Percentiles rank a stretch among this genome's conserved stretches.
These are phyloP conservation scores for Suillus fuscotomentosus DNA, from an alignment of 768 basidiomycete species.

Conservation along the genomic window DNA sequence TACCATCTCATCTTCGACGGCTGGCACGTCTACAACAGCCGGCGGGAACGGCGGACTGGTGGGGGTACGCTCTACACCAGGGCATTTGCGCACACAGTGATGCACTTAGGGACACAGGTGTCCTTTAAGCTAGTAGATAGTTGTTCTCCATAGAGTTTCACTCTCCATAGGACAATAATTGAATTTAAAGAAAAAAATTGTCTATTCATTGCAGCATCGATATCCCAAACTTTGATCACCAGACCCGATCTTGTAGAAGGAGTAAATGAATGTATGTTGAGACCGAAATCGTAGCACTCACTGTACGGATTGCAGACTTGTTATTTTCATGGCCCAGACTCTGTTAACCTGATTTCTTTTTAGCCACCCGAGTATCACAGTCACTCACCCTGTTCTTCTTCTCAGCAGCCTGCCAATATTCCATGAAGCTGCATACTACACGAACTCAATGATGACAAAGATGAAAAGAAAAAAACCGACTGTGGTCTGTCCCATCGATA, in stretches of 20 bases:
- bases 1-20: neutral
- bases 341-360: neutral
- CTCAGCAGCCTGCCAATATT: conserved; percentile 59
- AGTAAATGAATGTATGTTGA: neutral
- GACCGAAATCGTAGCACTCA: neutral
- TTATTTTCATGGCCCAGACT: neutral
- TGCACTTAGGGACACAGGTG: no score
- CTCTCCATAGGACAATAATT: no score
- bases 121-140: no score
- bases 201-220: no score
- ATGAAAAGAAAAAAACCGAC: neutral
- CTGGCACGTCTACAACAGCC: no score
- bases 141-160: no score
- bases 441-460: conserved; percentile 40
- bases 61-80: no score
- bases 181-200: no score
- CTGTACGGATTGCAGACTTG: no score
- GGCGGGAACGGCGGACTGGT: no score
- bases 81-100: no score
- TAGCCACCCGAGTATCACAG: neutral
- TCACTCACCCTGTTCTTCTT: conserved; percentile 62
- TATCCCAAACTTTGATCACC: neutral
- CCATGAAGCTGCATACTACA: conserved; percentile 67
- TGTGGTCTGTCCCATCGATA: no score
- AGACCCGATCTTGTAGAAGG: neutral